phyloP scores from a whole-genome alignment of 768 basidiomycete species.

The Boletellus emodensis region DNA sequence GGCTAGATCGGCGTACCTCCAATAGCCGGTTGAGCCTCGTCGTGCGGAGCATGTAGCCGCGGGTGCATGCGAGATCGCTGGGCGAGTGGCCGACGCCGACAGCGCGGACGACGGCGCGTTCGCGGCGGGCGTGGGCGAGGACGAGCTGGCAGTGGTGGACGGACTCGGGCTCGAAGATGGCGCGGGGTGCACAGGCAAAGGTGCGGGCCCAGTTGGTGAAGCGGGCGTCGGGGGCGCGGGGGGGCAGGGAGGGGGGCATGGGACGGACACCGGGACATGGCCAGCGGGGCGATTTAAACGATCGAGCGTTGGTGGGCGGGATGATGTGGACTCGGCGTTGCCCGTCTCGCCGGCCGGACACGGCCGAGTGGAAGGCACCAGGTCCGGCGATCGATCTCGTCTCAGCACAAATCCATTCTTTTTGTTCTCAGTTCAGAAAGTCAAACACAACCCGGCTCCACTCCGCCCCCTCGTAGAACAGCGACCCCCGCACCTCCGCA shows the following conservation, averaged over 20 bases:
- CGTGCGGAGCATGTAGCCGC: constrained; percentile 80
- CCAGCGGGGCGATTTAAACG: neutral
- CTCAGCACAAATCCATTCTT: neutral
- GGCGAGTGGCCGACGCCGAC: constrained; percentile 92
- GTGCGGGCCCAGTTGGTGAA: constrained; percentile 90
- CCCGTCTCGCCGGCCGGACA: neutral
- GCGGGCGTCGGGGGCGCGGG: constrained; percentile 33
- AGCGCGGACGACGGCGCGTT: constrained; percentile 69
- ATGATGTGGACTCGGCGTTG: constrained; percentile 6
- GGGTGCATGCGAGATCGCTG: constrained; percentile 89
- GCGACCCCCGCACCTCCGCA: constrained; percentile 79
- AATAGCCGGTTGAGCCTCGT: constrained; percentile 67
- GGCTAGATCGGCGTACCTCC: constrained; percentile 55
- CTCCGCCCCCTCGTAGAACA: constrained; percentile 71
- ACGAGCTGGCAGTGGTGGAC: constrained; percentile 68
- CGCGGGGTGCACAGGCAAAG: constrained; percentile 63
- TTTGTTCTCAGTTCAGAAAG: constrained; percentile 35
- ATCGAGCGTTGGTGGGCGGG: constrained; percentile 26
- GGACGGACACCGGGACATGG: no score
- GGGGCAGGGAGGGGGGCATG: constrained; percentile 38
- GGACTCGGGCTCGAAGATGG: constrained; percentile 72
- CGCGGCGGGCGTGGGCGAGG: constrained; percentile 75
- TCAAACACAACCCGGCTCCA: constrained; percentile 75
- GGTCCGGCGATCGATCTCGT: neutral
- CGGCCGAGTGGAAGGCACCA: constrained; percentile 1